Evolutionary conservation across 768 basidiomycete species (phyloP).

Genomic region (Auriscalpium orientale): DNA sequence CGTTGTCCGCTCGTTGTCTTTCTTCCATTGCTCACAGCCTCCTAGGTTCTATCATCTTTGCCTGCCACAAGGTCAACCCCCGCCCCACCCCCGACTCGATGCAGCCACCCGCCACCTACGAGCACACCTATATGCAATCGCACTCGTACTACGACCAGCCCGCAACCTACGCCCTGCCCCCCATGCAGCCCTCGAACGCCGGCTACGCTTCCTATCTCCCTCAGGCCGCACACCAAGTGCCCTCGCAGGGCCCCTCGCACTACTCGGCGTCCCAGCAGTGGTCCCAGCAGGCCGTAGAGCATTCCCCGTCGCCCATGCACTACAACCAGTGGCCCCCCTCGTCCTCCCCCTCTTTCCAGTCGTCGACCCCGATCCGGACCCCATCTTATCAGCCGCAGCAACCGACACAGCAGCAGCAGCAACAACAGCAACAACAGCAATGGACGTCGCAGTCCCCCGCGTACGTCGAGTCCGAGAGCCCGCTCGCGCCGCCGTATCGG

Average conservation of each 20-base stretch:
- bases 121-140: constrained; percentile 19
- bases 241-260: constrained; percentile 8
- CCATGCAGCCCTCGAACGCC: constrained; percentile 15
- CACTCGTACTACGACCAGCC: constrained; percentile 22
- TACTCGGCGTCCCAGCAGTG: constrained; percentile 12
- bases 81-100: constrained; percentile 17
- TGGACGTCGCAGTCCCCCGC: constrained; percentile 37
- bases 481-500: constrained; percentile 15
- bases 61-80: constrained; percentile 59
- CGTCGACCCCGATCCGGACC: constrained; percentile 22
- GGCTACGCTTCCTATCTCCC: constrained; percentile 13
- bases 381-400: constrained; percentile 14
- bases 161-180: constrained; percentile 21
- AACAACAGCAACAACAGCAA: constrained; percentile 25
- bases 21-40: constrained; percentile 7
- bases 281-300: constrained; percentile 12
- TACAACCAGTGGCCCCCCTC: constrained; percentile 15
- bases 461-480: constrained; percentile 25
- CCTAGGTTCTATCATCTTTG: constrained; percentile 61
- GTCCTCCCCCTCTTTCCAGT: constrained; percentile 7
- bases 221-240: constrained; percentile 9
- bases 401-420: too few species aligned
- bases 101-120: constrained; percentile 16
- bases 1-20: constrained; percentile 21
- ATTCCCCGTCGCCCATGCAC: constrained; percentile 29